These are phyloP conservation scores for Backusella australiensis DNA, from an alignment of 192 early-diverging fungal genomes.

Conservation along the genomic window DNA sequence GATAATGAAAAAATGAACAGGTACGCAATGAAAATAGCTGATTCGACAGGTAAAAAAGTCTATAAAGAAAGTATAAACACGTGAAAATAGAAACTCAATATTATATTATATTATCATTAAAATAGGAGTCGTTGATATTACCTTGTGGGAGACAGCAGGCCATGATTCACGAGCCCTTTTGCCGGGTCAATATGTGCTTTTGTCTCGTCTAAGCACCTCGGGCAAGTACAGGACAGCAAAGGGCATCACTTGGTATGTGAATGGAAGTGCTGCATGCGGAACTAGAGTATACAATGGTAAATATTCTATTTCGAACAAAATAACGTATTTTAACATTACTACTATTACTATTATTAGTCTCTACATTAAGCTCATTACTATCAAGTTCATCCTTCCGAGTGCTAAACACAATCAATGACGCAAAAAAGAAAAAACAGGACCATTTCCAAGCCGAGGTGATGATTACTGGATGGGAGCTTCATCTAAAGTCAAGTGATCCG, in stretches of 20 bases:
- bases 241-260: constrained; percentile 22
- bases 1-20: constrained; percentile 16
- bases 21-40: constrained; percentile 24
- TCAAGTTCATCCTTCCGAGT: constrained; percentile 11
- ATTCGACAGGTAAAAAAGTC: constrained; percentile 18
- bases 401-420: neutral
- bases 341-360: neutral
- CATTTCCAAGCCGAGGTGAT: constrained; percentile 14
- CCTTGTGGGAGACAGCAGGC: constrained; percentile 27
- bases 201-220: constrained; percentile 15
- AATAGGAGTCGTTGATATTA: constrained; percentile 23
- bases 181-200: constrained; percentile 17
- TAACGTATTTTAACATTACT: too few species aligned
- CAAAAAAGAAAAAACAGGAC: neutral
- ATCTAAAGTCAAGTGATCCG: constrained; percentile 1
- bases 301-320: neutral
- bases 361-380: constrained; percentile 6
- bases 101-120: neutral
- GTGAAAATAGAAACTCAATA: constrained; percentile 3
- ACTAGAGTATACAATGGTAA: constrained; percentile 29
- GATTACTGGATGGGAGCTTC: constrained; percentile 20
- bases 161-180: constrained; percentile 11
- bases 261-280: constrained; percentile 20
- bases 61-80: neutral
- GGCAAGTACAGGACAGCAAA: neutral